Base-by-base conservation (phyloP, 352 stramenopile species). In the Phytopythium oedochilum region DNA sequence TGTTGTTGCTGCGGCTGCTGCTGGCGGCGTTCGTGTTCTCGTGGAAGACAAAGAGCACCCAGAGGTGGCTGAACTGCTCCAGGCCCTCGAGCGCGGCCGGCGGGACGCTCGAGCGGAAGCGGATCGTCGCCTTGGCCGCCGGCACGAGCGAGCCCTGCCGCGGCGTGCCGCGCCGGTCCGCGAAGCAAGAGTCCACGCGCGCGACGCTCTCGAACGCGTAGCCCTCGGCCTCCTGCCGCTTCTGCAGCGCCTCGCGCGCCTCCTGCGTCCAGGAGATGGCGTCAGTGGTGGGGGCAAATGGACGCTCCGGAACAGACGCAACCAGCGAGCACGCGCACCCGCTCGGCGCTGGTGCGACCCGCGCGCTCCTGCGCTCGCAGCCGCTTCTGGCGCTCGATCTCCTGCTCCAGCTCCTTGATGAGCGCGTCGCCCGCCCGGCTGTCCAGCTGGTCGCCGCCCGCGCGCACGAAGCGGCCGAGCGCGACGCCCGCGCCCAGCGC, bases 1-100 rank as follows among this genome's bases (percentile, higher is more conserved):
- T n/a, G n/a, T n/a, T n/a, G n/a, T n/a, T n/a, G n/a, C n/a, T n/a
- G 64, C 71, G 48, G 56, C 46, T 9, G 60, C 57, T n/a, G 36
- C 84, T 86, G 35, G 70, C 66, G 34, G 86, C 48, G 56, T 96
- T 96, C 9, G 88, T 96, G 71, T 96, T 96, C 59, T 94, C 82
- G 44, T 96, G 88, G 60, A 96, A 96, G 49, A 94, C 82, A 36
- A 96, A 96, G 51, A 96, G 63, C n/a, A 96, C 83, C 88, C 88
- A 96, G 18, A 94, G 47, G 60, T 96, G 88, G 56, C 78, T 93
- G 63, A 94, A 96, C 60, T 94, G 74, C 54, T 92, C 78, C 10
- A 96, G 66, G 44, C 79, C 76, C 57, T 94, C 75, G 35, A 96
- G 79, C 43, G 86, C 74, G 0, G 78, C 71, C 5, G 81, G 73